These are phyloP conservation scores for Linnemannia zychae DNA, from an alignment of 192 early-diverging fungal genomes.

Conservation along the genomic window DNA sequence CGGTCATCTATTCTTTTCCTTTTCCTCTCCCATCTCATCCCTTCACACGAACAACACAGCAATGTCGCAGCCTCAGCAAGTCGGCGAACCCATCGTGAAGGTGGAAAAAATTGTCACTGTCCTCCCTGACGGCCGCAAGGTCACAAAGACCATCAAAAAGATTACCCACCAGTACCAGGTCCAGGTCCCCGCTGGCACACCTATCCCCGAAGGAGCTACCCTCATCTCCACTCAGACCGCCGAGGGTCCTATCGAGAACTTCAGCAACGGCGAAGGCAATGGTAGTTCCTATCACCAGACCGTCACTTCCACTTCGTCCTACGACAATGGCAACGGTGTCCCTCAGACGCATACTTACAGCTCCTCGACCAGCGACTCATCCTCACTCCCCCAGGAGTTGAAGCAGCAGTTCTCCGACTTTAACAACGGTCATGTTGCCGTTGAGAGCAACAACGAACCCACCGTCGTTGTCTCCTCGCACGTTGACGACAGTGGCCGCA, in stretches of 20 bases:
- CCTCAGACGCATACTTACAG: not conserved
- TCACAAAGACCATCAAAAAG: slow-evolving; percentile 52
- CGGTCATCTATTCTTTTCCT: not conserved
- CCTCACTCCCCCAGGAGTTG: slow-evolving; percentile 17
- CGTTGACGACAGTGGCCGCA: slow-evolving; percentile 41
- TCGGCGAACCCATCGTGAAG: slow-evolving; percentile 49
- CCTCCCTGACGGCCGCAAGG: slow-evolving; percentile 50
- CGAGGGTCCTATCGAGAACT: not conserved
- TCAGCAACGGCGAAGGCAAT: not conserved
- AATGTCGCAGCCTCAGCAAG: slow-evolving; percentile 35
- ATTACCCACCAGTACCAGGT: slow-evolving; percentile 49
- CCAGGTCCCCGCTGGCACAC: slow-evolving; percentile 48
- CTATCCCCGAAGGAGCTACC: slow-evolving; percentile 36
- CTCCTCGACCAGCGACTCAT: not conserved
- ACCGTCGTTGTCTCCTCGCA: slow-evolving; percentile 40
- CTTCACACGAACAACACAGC: not conserved
- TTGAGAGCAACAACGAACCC: slow-evolving; percentile 21
- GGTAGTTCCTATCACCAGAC: not conserved
- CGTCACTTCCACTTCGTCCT: not conserved
- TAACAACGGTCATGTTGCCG: not conserved
- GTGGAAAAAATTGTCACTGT: slow-evolving; percentile 37
- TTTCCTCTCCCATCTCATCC: not conserved
- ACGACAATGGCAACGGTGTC: not conserved
- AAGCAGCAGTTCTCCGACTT: slow-evolving; percentile 17
- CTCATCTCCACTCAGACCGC: slow-evolving; percentile 35